Base-by-base conservation (phyloP, 176 grass and related monocot genomes). In the Aegilops tauschii region DNA sequence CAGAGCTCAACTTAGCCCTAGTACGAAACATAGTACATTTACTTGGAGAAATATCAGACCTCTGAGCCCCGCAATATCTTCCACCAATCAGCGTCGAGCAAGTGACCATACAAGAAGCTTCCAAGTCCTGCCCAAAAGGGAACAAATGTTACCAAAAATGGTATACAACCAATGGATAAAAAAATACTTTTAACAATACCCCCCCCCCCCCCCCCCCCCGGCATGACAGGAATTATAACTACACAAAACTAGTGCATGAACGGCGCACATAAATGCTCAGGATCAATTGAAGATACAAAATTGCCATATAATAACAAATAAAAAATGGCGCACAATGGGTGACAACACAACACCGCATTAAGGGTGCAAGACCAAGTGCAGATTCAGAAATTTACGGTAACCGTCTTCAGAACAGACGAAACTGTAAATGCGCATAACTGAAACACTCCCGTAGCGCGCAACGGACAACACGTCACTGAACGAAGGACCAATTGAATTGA, bases 101-200 rank as follows among this genome's bases (percentile, higher is more conserved):
- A 9, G 45, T 52, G 63, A 42, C 73, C 20, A 58, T 42, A 73
- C 35, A 73, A 78, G 29, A 77, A 28, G 29, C 32, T 69, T 39
- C 75, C 32, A 39, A 58, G 5, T 3, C 78, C 78, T 81, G 45
- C 29, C 34, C 28, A 73, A 65, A 81, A 74, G 61, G 37, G 59
- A 87, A 64, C 56, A 86, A 58, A 79, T 61, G 34, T 68, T 21
- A 68, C 73, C 42, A 67, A 61, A 11, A 27, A 28, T 44, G 27
- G 32, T 56, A 56, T 52, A 40, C 23, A 61, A n/a, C 17, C 20
- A 86, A 62, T n/a, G 37, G 50, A 76, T 72, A 3, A 25, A 32
- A 42, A 30, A 58, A 71, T 18, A 44, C 36, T 58, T 79, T 3
- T 11, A 80, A n/a, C n/a, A n/a, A n/a, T n/a, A n/a, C n/a, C n/a